phyloP scores from a whole-genome alignment of 2,329 filamentous ascomycete species.

The Cordyceps pruinosa region DNA sequence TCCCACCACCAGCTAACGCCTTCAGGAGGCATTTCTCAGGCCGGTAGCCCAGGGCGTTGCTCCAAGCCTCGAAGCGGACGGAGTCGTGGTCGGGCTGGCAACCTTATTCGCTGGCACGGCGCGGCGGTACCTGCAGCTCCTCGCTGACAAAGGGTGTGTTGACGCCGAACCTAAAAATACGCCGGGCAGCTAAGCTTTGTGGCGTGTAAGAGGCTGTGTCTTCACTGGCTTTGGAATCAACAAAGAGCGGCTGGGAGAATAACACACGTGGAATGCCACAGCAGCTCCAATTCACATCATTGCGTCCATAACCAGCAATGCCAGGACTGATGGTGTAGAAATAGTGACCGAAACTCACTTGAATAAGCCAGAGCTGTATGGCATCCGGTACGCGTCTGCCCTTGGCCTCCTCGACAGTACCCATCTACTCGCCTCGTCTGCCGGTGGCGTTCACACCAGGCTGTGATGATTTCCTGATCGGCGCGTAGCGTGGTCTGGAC shows the following conservation, averaged over 20 bases:
- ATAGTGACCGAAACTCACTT: background rate
- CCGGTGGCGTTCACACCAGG: background rate
- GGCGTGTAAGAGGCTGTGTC: background rate
- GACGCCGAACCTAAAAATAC: background rate
- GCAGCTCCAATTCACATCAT: too few relatives aligned
- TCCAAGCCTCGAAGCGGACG: background rate
- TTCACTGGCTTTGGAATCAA: background rate
- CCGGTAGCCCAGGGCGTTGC: background rate
- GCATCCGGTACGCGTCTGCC: background rate
- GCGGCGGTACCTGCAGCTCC: background rate
- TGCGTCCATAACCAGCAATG: too few relatives aligned
- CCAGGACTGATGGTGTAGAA: background rate
- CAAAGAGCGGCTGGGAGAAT: background rate
- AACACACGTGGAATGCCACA: too few relatives aligned
- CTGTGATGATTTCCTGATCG: background rate
- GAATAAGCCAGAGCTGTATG: too few relatives aligned
- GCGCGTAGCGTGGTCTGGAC: background rate
- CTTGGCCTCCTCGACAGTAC: background rate
- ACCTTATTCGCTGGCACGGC: background rate
- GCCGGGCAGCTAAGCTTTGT: background rate
- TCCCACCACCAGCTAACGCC: background rate
- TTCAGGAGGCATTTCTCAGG: background rate
- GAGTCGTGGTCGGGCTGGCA: background rate
- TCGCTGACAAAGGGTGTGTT: background rate
- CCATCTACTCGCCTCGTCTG: background rate